Evolutionary conservation across 2,329 filamentous ascomycete genomes (phyloP).

Genomic region (Colletotrichum sp.): DNA sequence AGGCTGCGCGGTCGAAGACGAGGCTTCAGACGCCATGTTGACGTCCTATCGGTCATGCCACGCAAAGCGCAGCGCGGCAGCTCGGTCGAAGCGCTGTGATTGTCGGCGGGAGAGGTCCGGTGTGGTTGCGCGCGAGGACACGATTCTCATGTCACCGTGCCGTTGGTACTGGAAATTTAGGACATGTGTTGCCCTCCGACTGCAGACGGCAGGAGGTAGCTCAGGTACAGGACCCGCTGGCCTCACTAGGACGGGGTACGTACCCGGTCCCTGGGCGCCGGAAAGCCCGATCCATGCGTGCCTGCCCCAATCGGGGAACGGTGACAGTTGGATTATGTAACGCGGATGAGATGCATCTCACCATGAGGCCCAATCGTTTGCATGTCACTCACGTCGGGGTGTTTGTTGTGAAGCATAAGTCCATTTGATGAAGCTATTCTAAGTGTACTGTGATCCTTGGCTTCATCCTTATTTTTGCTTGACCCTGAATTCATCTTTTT

Average conservation of each 20-base stretch:
- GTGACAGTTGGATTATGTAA: conserved; percentile 9
- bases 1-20: conserved; percentile 29
- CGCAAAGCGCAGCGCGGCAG: conserved; percentile 16
- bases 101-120: neutral
- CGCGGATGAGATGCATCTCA: neutral
- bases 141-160: conserved; percentile 16
- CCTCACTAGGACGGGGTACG: conserved; percentile 11
- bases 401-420: neutral
- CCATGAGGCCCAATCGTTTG: neutral
- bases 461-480: neutral
- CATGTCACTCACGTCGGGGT: neutral
- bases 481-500: neutral
- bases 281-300: conserved; percentile 11
- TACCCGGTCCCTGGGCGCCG: conserved; percentile 3
- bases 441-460: neutral
- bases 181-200: conserved; percentile 19
- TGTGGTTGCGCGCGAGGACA: neutral
- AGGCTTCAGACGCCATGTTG: conserved; percentile 44
- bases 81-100: neutral
- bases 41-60: conserved; percentile 19
- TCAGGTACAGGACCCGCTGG: conserved; percentile 18
- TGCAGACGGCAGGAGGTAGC: neutral
- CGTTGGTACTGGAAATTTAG: conserved; percentile 9
- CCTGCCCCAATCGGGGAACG: conserved; percentile 8
- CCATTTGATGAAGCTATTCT: neutral